A percentile compares a stretch with the other conserved stretches of the same genome.
Conservation (phyloP, 2,329 filamentous ascomycete species). For the Podosphaera xanthii region DNA sequence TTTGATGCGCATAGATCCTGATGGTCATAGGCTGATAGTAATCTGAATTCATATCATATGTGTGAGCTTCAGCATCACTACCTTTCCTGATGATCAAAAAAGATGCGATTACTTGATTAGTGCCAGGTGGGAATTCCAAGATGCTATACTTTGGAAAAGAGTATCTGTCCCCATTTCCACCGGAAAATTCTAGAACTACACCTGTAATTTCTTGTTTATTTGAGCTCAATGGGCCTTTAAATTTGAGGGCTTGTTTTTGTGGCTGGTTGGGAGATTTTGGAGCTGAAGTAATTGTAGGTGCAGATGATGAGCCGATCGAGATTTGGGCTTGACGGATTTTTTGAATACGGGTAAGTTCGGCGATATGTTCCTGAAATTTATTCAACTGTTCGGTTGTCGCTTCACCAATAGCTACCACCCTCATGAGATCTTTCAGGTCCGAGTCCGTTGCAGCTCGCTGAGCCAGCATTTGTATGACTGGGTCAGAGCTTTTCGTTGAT, state of each 20-base stretch:
- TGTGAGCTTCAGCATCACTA: conserved; percentile 35
- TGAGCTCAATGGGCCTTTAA: conserved; percentile 32
- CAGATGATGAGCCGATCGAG: conserved; percentile 4
- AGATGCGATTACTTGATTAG: conserved; percentile 42
- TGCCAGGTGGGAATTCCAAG: conserved; percentile 37
- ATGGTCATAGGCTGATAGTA: conserved; percentile 58
- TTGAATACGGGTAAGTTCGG: conserved; percentile 47
- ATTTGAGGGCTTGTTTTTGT: conserved; percentile 31
- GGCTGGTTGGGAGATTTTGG: conserved; percentile 10
- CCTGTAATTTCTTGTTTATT: conserved; percentile 37
- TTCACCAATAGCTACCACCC: conserved; percentile 54
- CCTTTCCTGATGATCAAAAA: conserved; percentile 59
- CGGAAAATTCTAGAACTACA: conserved; percentile 45
- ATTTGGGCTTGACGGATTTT: conserved; percentile 23
- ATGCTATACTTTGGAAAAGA: conserved; percentile 61
- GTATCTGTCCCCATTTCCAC: conserved; percentile 49
- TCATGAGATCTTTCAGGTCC: conserved; percentile 57
- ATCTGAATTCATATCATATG: conserved; percentile 38
- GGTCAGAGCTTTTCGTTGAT: conserved; percentile 29
- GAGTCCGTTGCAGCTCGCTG: conserved; percentile 52
- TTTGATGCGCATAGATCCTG: conserved; percentile 29
- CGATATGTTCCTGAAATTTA: conserved; percentile 60
- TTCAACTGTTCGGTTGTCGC: conserved; percentile 49
- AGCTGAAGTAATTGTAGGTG: conserved; percentile 6
- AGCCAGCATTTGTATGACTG: conserved; percentile 60